Base-by-base conservation (phyloP, 2,329 filamentous ascomycete genomes). In the Chaetomiaceae sp. region DNA sequence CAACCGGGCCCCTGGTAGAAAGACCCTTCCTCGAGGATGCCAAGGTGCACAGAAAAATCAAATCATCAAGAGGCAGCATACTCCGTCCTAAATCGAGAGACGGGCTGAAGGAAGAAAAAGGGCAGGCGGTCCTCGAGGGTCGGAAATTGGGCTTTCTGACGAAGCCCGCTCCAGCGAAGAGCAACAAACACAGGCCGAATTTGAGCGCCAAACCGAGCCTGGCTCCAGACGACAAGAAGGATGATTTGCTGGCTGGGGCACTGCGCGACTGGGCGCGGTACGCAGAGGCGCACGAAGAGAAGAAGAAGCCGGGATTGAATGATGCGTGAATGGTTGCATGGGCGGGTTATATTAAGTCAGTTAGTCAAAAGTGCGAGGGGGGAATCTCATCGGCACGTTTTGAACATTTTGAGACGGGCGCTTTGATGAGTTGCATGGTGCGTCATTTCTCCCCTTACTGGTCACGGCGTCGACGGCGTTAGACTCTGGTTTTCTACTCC, bases 1-100 rank as follows among this genome's bases (percentile, higher is more conserved):
- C 41, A 1, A 23, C 14, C 5, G 43, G 42, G 2, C 47, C 42
- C 10, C 3, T 16, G 2, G 37, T 48, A 1, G 52, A 43, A 16
- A 47, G 21, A n/a, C 53, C 48, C 6, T 55, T 51, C 20, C 48
- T 55, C 2, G 53, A 55, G 11, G 32, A 13, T 14, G n/a, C 10
- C 13, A 41, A 32, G 33, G n/a, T 13, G 4, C 14, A 9, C 14
- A 14, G 5, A 9, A 42, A 23, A 20, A 14, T 27, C 6, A 32
- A 23, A 14, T 29, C 23, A 8, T 13, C n/a, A 6, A 20, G 43
- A 11, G 30, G 14, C 9, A 30, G 30, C 4, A 25, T 14, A 5
- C 3, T 10, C 13, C 16, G 13, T 10, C 7, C 38, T 16, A 54
- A 38, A n/a, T 29, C 46, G n/a, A 14, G 11, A 21, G 36, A 37